phyloP scores from a whole-genome alignment of 2,329 filamentous ascomycete species.

The Phialophora verrucosa region DNA sequence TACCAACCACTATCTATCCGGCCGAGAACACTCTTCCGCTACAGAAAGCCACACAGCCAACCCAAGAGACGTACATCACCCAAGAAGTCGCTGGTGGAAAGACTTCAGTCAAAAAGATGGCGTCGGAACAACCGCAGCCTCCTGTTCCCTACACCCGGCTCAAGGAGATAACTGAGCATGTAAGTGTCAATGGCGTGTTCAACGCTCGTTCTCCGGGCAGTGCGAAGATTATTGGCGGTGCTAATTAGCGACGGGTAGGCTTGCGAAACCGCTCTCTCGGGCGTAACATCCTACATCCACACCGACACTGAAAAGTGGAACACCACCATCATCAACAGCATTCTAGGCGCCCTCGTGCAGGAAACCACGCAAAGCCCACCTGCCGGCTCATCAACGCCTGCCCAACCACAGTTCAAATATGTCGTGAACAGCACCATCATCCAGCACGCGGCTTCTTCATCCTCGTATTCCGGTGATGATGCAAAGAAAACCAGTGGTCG shows the following conservation, averaged over 20 bases:
- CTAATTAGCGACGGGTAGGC: slow-evolving; percentile 61
- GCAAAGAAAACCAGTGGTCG: slow-evolving; percentile 69
- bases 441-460: slow-evolving; percentile 71
- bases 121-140: slow-evolving; percentile 52
- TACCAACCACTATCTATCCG: not conserved
- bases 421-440: slow-evolving; percentile 98
- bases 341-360: slow-evolving; percentile 50
- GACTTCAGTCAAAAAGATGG: slow-evolving; percentile 33
- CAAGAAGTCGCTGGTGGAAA: slow-evolving; percentile 23
- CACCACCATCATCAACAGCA: slow-evolving; percentile 81
- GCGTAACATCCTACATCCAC: slow-evolving; percentile 83
- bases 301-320: slow-evolving; percentile 86
- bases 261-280: slow-evolving; percentile 77
- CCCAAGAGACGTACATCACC: slow-evolving; percentile 22
- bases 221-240: not conserved
- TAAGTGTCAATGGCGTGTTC: slow-evolving; percentile 53
- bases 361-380: slow-evolving; percentile 49
- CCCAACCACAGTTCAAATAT: slow-evolving; percentile 78
- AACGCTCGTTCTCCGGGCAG: not conserved
- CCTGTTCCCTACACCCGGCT: slow-evolving; percentile 77
- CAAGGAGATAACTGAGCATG: slow-evolving; percentile 83
- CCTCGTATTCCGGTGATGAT: slow-evolving; percentile 60
- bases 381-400: slow-evolving; percentile 42
- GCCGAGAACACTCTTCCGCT: not conserved
- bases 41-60: slow-evolving; percentile 18